Evolutionary conservation across 73 alveolate genomes (phyloP).

Genomic region (Tetrahymena malaccensis): DNA sequence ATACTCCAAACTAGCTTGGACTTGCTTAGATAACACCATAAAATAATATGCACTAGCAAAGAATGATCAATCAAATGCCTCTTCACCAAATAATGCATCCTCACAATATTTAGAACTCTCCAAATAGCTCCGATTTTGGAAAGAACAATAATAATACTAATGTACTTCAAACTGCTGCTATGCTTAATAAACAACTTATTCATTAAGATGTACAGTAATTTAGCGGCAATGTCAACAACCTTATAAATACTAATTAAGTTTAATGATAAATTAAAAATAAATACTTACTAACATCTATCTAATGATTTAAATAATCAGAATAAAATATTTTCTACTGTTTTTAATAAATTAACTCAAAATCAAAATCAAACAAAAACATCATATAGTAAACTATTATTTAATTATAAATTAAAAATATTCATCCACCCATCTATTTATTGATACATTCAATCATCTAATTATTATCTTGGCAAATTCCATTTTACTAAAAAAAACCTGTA

Average conservation of each 20-base stretch:
- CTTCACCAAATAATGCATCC: not conserved
- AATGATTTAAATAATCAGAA: not conserved
- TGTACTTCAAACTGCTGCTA: not conserved
- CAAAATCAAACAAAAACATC: not conserved
- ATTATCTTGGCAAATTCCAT: not conserved
- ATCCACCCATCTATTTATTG: not conserved
- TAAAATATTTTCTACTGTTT: not conserved
- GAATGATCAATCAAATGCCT: not conserved
- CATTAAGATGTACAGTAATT: not conserved
- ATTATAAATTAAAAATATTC: too few species aligned
- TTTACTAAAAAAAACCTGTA: not conserved
- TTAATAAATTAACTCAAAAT: not conserved
- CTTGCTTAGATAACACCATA: not conserved
- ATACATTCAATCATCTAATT: not conserved
- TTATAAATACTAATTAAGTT: not conserved
- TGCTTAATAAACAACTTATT: not conserved
- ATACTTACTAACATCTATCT: not conserved
- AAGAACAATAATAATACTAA: not conserved
- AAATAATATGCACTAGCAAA: not conserved
- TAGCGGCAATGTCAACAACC: not conserved
- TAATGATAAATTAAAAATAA: not conserved
- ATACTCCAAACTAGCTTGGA: not conserved
- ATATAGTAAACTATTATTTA: not conserved
- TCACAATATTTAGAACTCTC: not conserved
- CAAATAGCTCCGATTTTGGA: not conserved